Percentiles rank a stretch among this genome's conserved stretches.
These are phyloP conservation scores for Schwanniomyces occidentalis DNA, from an alignment of 805 yeast genomes.

Conservation along the genomic window DNA sequence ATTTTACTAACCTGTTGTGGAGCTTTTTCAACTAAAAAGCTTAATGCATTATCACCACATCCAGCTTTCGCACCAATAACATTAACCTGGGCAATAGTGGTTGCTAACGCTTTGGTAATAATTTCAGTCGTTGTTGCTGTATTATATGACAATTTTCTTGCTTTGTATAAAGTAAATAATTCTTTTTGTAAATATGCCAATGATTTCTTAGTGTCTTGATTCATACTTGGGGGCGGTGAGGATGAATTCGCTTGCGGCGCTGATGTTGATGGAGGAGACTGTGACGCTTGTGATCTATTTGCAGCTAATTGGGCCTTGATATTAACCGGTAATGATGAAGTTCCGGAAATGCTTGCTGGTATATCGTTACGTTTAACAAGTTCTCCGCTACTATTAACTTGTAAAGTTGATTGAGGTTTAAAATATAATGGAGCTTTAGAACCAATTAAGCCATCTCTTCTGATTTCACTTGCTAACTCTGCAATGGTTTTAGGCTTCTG, in stretches of 20 bases:
- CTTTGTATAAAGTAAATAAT: conserved; percentile 74
- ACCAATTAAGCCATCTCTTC: conserved; percentile 29
- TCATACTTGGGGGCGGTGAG: conserved; percentile 24
- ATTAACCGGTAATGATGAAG: conserved; percentile 13
- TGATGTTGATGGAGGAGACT: conserved; percentile 4
- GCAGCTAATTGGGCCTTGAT: conserved; percentile 51
- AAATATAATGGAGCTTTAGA: conserved; percentile 36
- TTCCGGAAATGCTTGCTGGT: conserved; percentile 10
- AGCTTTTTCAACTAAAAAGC: conserved; percentile 75
- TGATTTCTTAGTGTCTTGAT: conserved; percentile 68
- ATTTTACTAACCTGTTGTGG: conserved; percentile 80
- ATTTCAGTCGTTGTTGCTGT: conserved; percentile 82
- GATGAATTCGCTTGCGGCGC: conserved; percentile 1
- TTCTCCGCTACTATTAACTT: conserved; percentile 10
- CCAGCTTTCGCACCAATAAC: conserved; percentile 87
- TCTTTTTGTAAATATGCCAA: conserved; percentile 85
- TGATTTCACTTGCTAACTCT: conserved; percentile 42
- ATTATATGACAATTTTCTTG: conserved; percentile 66
- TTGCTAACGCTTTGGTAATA: conserved; percentile 86
- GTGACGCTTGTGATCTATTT: conserved; percentile 31
- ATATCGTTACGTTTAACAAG: conserved; percentile 6
- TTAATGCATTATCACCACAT: conserved; percentile 73
- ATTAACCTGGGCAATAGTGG: conserved; percentile 87
- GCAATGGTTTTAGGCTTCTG: conserved; percentile 42
- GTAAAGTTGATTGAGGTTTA: conserved; percentile 22